phyloP scores from a whole-genome alignment of 78 protist species.

The slime mould (Dictyostelium discoideum) region DNA sequence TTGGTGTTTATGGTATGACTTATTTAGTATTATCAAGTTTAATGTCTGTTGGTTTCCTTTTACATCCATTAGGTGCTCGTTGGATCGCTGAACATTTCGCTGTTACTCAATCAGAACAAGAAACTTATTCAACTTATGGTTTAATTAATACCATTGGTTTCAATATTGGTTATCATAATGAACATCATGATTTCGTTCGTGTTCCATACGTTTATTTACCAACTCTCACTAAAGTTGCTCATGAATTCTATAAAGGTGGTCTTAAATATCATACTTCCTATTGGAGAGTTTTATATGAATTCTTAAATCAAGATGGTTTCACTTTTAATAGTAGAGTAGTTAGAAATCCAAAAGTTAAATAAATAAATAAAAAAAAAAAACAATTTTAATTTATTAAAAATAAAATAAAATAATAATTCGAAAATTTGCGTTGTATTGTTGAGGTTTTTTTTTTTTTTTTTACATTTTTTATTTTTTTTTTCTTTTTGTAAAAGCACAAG shows the following conservation, averaged over 20 bases:
- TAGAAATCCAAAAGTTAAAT: slow-evolving; percentile 45
- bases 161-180: slow-evolving; percentile 96
- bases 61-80: slow-evolving; percentile 94
- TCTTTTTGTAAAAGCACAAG: too few relatives aligned
- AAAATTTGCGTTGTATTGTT: too few relatives aligned
- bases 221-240: slow-evolving; percentile 38
- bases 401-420: too few relatives aligned
- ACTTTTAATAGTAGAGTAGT: slow-evolving; percentile 63
- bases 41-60: slow-evolving; percentile 81
- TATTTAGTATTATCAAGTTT: slow-evolving; percentile 56
- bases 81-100: slow-evolving; percentile 94
- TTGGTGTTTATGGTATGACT: slow-evolving; percentile 72
- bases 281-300: slow-evolving; percentile 74
- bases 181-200: slow-evolving; percentile 96
- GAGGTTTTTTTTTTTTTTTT: too few relatives aligned
- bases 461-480: too few relatives aligned
- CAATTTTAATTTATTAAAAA: background rate
- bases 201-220: slow-evolving; percentile 86
- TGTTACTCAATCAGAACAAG: slow-evolving; percentile 81
- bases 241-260: slow-evolving; percentile 66
- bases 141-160: slow-evolving; percentile 80
- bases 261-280: slow-evolving; percentile 71
- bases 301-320: slow-evolving; percentile 61
- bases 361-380: background rate
- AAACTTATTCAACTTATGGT: slow-evolving; percentile 96